These are phyloP conservation scores for Penicillium paneum DNA, from an alignment of 2,329 filamentous ascomycete genomes.

Conservation along the genomic window DNA sequence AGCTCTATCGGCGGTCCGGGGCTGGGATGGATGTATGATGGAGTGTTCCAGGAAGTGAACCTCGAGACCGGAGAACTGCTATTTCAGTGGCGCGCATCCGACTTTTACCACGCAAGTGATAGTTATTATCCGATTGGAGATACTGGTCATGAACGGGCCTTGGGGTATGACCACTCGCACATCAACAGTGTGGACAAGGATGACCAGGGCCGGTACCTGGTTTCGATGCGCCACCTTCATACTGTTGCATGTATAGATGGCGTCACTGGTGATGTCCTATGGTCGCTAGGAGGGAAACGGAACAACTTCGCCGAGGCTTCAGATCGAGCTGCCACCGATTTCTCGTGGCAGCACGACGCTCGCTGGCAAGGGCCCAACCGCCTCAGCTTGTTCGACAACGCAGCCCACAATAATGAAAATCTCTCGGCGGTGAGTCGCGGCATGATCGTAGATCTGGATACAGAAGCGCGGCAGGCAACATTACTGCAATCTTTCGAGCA, in stretches of 20 bases:
- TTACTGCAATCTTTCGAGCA: constrained; percentile 16
- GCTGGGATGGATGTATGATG: constrained; percentile 42
- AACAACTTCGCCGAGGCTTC: constrained; percentile 30
- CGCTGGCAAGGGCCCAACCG: constrained; percentile 25
- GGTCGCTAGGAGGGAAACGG: constrained; percentile 28
- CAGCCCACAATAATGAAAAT: constrained; percentile 16
- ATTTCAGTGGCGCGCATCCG: constrained; percentile 47
- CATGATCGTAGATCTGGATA: constrained; percentile 17
- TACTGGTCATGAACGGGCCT: constrained; percentile 17
- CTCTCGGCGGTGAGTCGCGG: constrained; percentile 17
- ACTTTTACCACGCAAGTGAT: constrained; percentile 34
- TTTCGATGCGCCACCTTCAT: constrained; percentile 42
- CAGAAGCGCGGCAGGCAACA: constrained; percentile 4
- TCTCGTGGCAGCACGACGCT: constrained; percentile 33
- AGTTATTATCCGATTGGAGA: constrained; percentile 19
- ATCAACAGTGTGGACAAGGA: constrained; percentile 55
- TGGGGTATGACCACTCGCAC: constrained; percentile 53
- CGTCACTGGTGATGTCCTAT: constrained; percentile 24
- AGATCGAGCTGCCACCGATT: constrained; percentile 19
- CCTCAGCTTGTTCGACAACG: constrained; percentile 29
- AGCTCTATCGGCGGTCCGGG: constrained; percentile 37
- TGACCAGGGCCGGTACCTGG: constrained; percentile 40
- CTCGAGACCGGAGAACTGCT: constrained; percentile 42
- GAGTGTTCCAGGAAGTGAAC: constrained; percentile 47
- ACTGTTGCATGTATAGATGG: constrained; percentile 43